Evolutionary conservation across 352 stramenopile genomes (phyloP).

Genomic region (Globisporangium takayamanum): DNA sequence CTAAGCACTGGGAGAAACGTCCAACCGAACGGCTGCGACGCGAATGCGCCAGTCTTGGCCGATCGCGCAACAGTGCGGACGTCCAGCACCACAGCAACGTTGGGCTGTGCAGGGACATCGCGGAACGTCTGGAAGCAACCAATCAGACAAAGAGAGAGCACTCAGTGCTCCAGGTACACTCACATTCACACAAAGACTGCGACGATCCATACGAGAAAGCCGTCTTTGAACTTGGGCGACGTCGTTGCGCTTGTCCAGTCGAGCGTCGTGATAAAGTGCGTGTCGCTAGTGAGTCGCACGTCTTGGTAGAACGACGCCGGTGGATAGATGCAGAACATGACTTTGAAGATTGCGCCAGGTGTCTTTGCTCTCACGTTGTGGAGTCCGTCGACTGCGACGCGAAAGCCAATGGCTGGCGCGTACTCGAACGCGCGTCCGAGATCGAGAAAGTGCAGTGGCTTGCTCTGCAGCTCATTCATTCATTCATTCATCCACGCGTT

Average conservation of each 20-base stretch:
- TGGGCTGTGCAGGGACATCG: slow-evolving; percentile 21
- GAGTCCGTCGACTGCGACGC: slow-evolving; percentile 55
- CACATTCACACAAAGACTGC: not conserved
- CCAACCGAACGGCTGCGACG: slow-evolving; percentile 51
- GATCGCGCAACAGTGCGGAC: slow-evolving; percentile 38
- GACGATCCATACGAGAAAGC: slow-evolving; percentile 30
- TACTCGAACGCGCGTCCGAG: slow-evolving; percentile 42
- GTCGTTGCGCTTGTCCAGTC: slow-evolving; percentile 54
- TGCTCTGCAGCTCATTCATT: slow-evolving; percentile 15
- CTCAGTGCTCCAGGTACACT: not conserved
- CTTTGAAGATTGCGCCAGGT: slow-evolving; percentile 35
- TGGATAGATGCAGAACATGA: slow-evolving; percentile 45
- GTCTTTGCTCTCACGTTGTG: slow-evolving; percentile 57
- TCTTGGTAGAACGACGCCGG: slow-evolving; percentile 59
- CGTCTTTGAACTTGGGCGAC: slow-evolving; percentile 53
- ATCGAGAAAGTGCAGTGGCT: slow-evolving; percentile 42
- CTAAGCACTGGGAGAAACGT: slow-evolving; percentile 53
- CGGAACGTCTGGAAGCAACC: slow-evolving; percentile 33
- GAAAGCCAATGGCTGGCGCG: slow-evolving; percentile 53
- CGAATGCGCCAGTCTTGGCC: slow-evolving; percentile 35
- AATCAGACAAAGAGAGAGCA: not conserved
- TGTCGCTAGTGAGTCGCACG: slow-evolving; percentile 38
- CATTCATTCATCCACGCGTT: not conserved
- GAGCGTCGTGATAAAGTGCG: slow-evolving; percentile 54
- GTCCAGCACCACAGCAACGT: slow-evolving; percentile 45